Evolutionary conservation across 2,329 filamentous ascomycete species (phyloP).

Genomic region (Verticillium albo-atrum): DNA sequence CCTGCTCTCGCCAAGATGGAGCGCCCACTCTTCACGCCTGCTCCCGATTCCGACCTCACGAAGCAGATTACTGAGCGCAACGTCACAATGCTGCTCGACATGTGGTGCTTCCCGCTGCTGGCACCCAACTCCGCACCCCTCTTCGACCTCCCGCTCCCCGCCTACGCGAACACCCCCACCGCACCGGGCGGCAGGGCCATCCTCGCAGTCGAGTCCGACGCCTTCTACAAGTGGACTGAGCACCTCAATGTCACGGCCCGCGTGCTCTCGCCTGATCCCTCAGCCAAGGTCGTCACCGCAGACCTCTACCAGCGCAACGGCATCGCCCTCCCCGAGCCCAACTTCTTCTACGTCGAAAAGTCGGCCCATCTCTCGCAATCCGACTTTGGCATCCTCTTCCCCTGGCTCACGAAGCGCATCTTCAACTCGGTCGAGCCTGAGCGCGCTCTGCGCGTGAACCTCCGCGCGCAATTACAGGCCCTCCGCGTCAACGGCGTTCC

Average conservation of each 20-base stretch:
- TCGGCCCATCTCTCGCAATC: constrained; percentile 81
- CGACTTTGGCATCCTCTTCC: constrained; percentile 80
- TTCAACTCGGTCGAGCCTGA: constrained; percentile 55
- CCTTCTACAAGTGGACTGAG: constrained; percentile 73
- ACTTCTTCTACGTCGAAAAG: constrained; percentile 68
- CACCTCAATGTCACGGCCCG: constrained; percentile 67
- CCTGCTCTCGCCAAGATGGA: constrained; percentile 42
- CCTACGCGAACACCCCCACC: constrained; percentile 49
- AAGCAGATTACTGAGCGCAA: constrained; percentile 65
- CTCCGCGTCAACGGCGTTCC: constrained; percentile 45
- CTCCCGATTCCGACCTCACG: constrained; percentile 48
- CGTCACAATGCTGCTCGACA: constrained; percentile 67
- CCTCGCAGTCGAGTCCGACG: constrained; percentile 69
- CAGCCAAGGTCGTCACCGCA: constrained; percentile 33
- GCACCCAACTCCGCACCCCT: constrained; percentile 59
- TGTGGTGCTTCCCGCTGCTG: constrained; percentile 73
- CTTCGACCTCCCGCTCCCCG: constrained; percentile 68
- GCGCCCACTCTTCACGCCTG: constrained; percentile 58
- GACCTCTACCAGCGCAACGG: constrained; percentile 37
- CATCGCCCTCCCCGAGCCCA: constrained; percentile 44
- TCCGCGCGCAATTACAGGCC: constrained; percentile 45
- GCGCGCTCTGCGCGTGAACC: constrained; percentile 46
- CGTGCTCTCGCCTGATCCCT: constrained; percentile 55
- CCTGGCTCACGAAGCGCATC: constrained; percentile 58
- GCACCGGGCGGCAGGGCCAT: constrained; percentile 54